Conservation (phyloP, 768 basidiomycete species). For the Suillus spraguei region DNA sequence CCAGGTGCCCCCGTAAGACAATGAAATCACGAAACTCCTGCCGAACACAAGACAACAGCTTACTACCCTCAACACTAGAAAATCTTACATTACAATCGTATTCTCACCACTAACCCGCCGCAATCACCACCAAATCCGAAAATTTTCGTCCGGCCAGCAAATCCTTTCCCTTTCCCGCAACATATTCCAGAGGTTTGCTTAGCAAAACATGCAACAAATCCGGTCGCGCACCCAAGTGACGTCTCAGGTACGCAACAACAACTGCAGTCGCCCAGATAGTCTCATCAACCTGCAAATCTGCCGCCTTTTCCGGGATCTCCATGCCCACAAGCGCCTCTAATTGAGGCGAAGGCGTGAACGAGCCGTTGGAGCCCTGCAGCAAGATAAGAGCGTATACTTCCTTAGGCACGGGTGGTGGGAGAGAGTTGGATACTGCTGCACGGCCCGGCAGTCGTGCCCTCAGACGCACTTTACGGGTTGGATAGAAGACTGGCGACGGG, state of each 20-base stretch:
- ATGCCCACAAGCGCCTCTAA: constrained; percentile 41
- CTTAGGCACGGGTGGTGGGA: constrained; percentile 18
- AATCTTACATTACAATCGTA: neutral
- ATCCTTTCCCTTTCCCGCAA: constrained; percentile 20
- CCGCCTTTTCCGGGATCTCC: constrained; percentile 31
- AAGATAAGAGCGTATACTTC: constrained; percentile 40
- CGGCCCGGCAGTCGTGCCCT: neutral
- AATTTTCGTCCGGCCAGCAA: constrained; percentile 12
- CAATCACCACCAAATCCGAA: constrained; percentile 4
- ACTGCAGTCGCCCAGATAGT: constrained; percentile 54
- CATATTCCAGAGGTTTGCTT: constrained; percentile 44
- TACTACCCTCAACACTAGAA: neutral
- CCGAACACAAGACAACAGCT: neutral
- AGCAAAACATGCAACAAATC: constrained; percentile 46
- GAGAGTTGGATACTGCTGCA: neutral
- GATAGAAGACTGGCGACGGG: constrained; percentile 35
- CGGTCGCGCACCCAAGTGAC: constrained; percentile 35
- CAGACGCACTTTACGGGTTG: constrained; percentile 6
- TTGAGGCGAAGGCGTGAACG: constrained; percentile 38
- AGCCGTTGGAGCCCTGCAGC: constrained; percentile 49
- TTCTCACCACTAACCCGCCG: neutral
- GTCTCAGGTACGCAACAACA: constrained; percentile 47
- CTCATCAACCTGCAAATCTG: constrained; percentile 29
- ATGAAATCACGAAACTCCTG: neutral
- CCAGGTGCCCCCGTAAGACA: neutral